Base-by-base conservation (phyloP, 2,329 filamentous ascomycete genomes). In the Grosmannia clavigera region DNA sequence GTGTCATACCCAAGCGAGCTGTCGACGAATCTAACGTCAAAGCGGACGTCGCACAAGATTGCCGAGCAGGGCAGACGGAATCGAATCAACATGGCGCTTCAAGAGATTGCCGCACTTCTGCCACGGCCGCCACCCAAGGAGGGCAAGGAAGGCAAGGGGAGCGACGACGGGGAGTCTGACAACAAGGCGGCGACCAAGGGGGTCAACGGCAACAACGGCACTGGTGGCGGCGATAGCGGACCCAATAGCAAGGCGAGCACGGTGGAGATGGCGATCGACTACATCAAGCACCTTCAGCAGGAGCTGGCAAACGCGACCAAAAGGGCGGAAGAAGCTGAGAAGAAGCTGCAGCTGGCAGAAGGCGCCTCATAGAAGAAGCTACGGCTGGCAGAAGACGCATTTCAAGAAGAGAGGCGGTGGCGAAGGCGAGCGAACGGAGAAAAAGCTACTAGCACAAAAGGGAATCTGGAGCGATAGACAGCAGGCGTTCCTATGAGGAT, bases 41-140 rank as follows among this genome's bases (percentile, higher is more conserved):
- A 99, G 76, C 87, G 92, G 58, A 97, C 94, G 2, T 96, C 91
- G 52, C 94, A 99, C 76, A 99, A 99, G 73, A 90, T 99, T 65
- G 94, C 94, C 22, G 94, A 99, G 74, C 94, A 99, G 75, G 94
- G 94, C 7, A 85, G 94, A 55, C 81, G 94, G 61, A 97, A 99
- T 70, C 84, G 94, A 55, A 97, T 99, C 73, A 99, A 99, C 70
- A 88, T 86, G 59, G 94, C 94, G 0, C 77, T 99, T 27, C 90
- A 92, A 66, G 88, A 96, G 71, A 96, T 99, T 71, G 91, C 94
- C 57, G 81, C 85, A 0, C 78, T 99, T 2, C 76, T 99, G n/a
- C 92, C 94, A 0, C 61, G 59, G 55, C 64, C 58, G 55, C 67
- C 67, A 1, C 60, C 58, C 1, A 64, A 64, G 50, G 53, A 73